These are phyloP conservation scores for Fusarium sacchari DNA, from an alignment of 2,329 filamentous ascomycete species.

Conservation along the genomic window DNA sequence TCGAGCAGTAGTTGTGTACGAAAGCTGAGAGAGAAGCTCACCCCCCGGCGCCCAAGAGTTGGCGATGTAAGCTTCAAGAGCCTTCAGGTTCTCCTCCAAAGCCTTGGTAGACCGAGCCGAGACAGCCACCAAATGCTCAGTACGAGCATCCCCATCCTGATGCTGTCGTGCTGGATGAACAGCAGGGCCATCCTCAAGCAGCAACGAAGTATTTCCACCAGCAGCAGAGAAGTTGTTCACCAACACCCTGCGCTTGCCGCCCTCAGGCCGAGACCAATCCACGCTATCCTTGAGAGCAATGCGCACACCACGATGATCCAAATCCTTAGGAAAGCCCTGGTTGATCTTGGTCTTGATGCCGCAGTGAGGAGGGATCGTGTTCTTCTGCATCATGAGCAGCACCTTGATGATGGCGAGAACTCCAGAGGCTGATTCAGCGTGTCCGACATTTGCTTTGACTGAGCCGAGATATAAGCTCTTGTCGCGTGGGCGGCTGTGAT, in stretches of 20 bases:
- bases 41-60: not conserved
- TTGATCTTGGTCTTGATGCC: constrained; percentile 10
- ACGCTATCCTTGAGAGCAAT: not conserved
- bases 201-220: not conserved
- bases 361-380: constrained; percentile 35
- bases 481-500: constrained; percentile 55
- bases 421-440: constrained; percentile 50
- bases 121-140: not conserved
- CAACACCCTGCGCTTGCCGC: not conserved
- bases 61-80: not conserved
- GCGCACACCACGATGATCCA: not conserved
- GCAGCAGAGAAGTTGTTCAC: not conserved
- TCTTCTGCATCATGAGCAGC: not conserved
- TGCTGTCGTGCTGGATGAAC: not conserved
- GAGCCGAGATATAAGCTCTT: constrained; percentile 69
- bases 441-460: constrained; percentile 73
- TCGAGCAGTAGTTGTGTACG: not conserved
- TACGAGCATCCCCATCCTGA: not conserved
- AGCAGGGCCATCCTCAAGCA: not conserved
- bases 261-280: not conserved
- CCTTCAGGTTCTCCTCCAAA: not conserved
- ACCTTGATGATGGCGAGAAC: not conserved
- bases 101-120: not conserved
- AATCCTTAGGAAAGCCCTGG: not conserved
- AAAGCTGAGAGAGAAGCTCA: not conserved